Percentiles rank a stretch among this genome's conserved stretches.
Evolutionary conservation across 23 red algal species (phyloP).

Genomic region (Gracilariopsis chorda): DNA sequence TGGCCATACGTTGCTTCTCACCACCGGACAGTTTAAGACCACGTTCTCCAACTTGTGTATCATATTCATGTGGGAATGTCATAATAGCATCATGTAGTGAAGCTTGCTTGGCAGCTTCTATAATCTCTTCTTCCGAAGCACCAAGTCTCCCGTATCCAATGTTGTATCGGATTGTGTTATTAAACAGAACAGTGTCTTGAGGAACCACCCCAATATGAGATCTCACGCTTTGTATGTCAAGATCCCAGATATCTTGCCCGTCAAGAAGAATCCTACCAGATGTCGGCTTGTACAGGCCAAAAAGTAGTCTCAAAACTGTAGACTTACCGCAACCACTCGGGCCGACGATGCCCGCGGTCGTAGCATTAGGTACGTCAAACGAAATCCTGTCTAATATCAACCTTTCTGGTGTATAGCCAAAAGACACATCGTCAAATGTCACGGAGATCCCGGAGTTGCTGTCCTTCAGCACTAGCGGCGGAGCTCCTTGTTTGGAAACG

Average conservation of each 20-base stretch:
- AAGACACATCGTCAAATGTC: slow-evolving; percentile 75
- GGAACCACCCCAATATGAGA: slow-evolving; percentile 83
- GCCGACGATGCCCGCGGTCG: slow-evolving; percentile 81
- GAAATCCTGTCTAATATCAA: slow-evolving; percentile 67
- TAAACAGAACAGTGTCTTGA: slow-evolving; percentile 98
- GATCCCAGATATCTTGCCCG: slow-evolving; percentile 86
- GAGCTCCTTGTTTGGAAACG: background rate
- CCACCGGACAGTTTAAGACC: slow-evolving; percentile 89
- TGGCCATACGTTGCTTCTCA: slow-evolving; percentile 90
- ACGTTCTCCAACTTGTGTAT: slow-evolving; percentile 87
- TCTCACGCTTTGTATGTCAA: slow-evolving; percentile 70
- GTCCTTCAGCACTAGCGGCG: slow-evolving; percentile 34
- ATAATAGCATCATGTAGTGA: slow-evolving; percentile 75
- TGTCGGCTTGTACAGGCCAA: slow-evolving; percentile 70
- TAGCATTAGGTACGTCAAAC: slow-evolving; percentile 77
- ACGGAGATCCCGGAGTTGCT: slow-evolving; percentile 23
- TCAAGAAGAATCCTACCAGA: slow-evolving; percentile 78
- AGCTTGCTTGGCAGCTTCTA: slow-evolving; percentile 69
- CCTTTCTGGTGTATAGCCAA: slow-evolving; percentile 48
- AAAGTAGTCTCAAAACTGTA: slow-evolving; percentile 86
- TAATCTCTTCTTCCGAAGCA: slow-evolving; percentile 62
- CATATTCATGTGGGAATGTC: slow-evolving; percentile 76
- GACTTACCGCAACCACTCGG: slow-evolving; percentile 92
- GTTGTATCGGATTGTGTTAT: slow-evolving; percentile 92
- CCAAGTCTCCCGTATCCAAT: slow-evolving; percentile 83